Base-by-base conservation (phyloP, 2,329 filamentous ascomycete species). In the Shiraia sp. region DNA sequence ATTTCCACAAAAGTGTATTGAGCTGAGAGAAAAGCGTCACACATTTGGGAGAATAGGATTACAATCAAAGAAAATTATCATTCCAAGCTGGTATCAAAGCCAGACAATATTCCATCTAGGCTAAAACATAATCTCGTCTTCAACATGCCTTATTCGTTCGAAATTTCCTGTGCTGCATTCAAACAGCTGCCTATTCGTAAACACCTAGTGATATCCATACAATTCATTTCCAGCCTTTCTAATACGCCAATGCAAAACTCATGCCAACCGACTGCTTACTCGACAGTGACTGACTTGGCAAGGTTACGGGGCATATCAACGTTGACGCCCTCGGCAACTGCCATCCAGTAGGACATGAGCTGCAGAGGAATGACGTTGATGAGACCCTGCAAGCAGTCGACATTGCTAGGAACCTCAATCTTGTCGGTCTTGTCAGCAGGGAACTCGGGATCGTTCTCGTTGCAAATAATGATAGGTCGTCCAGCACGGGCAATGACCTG, bases 381-480 rank as follows among this genome's bases (percentile, higher is more conserved):
- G 59, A 99, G 86, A 72, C 93, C 93, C 79, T 99, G 93, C 44
- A 99, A 82, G 63, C 86, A 88, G 69, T 99, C 93, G 47, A 96
- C 90, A 6, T 92, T 97, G 79, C 88, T 86, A 59, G 93, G 93
- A 46, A 99, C 89, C 79, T 96, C 91, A 58, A 99, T 97, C 80
- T 92, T 95, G 79, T 96, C 89, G 28, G 91, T 93, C 76, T 92
- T 86, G 54, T 86, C 88, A 45, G 84, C 72, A 49, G 87, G 85
- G 79, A 99, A 99, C 75, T 97, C 93, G 59, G 85, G 80, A 66
- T 99, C 93, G 56, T 79, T 76, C 41, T 86, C 79, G 77, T 97
- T 97, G 86, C 93, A 99, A 70, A 99, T 97, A 65, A 99, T 92
- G 69, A 99, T 99, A 49, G 93, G 93, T 72, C 93, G 92, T 67